Evolutionary conservation across 768 basidiomycete species (phyloP).

Genomic region (Boletus huronensis): DNA sequence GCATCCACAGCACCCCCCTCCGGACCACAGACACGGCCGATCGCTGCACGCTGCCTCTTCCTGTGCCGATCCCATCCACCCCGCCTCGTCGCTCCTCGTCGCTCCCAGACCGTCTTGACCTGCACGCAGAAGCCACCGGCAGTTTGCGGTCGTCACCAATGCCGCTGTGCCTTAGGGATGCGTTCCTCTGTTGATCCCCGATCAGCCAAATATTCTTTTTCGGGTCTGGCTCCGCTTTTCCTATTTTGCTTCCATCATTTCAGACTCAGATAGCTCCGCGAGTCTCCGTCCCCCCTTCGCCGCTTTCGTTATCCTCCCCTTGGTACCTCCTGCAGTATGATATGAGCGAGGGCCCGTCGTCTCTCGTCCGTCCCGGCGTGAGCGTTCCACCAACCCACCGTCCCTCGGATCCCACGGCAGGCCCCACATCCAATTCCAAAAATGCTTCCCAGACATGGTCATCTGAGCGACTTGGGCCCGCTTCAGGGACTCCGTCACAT

Average conservation of each 20-base stretch:
- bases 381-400: not conserved
- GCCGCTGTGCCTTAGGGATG: constrained; percentile 31
- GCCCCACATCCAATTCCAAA: not conserved
- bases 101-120: not conserved
- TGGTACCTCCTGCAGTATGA: not conserved
- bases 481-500: constrained; percentile 25
- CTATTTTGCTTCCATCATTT: constrained; percentile 16
- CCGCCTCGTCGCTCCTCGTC: not conserved
- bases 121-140: constrained; percentile 13
- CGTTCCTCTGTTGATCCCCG: constrained; percentile 56
- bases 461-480: constrained; percentile 18
- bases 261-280: constrained; percentile 29
- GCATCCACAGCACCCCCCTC: not conserved
- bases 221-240: constrained; percentile 32
- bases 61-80: not conserved
- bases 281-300: constrained; percentile 8
- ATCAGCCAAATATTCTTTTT: constrained; percentile 45
- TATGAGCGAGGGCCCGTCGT: not conserved
- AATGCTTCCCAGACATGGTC: not conserved
- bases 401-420: constrained; percentile 19
- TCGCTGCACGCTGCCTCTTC: not conserved
- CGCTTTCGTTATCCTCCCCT: not conserved
- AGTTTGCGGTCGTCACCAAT: constrained; percentile 28
- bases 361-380: constrained; percentile 1
- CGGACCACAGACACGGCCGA: not conserved